Conservation (phyloP, 164 flowering plant species). For the Vitis amurensis region DNA sequence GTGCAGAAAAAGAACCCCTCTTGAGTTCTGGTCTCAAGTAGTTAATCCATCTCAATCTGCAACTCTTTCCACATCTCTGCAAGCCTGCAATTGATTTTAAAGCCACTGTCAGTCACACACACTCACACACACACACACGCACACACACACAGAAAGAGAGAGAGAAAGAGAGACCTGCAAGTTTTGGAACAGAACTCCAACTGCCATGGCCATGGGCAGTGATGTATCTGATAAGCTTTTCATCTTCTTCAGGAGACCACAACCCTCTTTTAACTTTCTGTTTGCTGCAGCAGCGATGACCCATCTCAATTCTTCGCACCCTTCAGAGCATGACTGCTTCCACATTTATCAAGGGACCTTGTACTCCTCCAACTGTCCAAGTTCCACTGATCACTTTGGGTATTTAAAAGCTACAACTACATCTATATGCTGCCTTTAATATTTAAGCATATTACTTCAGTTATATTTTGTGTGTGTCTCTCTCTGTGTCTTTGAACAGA, state of each 20-base stretch:
- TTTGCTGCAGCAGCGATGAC: conserved; percentile 42
- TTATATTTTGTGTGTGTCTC: no score
- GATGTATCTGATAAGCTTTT: conserved; percentile 31
- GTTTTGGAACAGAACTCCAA: conserved; percentile 48
- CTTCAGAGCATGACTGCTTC: not conserved
- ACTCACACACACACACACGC: not conserved
- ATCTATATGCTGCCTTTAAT: no score
- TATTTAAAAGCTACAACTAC: no score
- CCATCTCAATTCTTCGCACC: conserved; percentile 5
- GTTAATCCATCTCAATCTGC: conserved; percentile 43
- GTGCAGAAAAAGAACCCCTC: conserved; percentile 26
- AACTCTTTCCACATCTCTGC: conserved; percentile 44
- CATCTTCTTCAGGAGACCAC: conserved; percentile 51
- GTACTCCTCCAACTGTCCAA: no score
- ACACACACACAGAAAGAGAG: not conserved
- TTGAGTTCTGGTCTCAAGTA: conserved; percentile 37
- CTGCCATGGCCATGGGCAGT: conserved; percentile 40
- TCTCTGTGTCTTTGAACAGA: no score
- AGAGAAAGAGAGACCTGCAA: conserved; percentile 23
- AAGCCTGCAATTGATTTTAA: conserved; percentile 19
- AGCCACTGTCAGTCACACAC: not conserved
- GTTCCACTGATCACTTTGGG: no score
- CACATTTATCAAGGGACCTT: no score
- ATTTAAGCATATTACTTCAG: no score
- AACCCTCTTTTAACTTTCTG: conserved; percentile 43